Evolutionary conservation across 225 moss, liverwort and hornwort genomes (phyloP).

Genomic region (Pleurozium schreberi): DNA sequence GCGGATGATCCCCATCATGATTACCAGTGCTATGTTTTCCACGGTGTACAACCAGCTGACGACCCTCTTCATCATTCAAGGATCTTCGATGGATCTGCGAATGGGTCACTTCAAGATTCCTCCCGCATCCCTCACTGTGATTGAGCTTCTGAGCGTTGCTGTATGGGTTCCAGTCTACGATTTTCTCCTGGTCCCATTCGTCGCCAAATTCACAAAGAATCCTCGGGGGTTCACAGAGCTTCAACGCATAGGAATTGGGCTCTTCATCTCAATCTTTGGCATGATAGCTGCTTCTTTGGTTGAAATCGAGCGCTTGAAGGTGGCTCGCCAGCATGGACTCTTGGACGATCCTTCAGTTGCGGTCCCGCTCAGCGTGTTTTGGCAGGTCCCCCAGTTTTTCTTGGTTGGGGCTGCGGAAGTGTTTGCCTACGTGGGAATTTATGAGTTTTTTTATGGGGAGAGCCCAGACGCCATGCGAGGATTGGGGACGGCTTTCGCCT

Average conservation of each 20-base stretch:
- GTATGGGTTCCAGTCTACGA: slow-evolving; percentile 38
- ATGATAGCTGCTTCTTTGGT: slow-evolving; percentile 48
- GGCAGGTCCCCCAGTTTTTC: slow-evolving; percentile 48
- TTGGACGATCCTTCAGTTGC: slow-evolving; percentile 16
- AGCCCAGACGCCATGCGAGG: slow-evolving; percentile 84
- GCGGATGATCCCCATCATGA: slow-evolving; percentile 46
- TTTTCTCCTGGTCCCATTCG: slow-evolving; percentile 16
- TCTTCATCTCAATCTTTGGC: slow-evolving; percentile 28
- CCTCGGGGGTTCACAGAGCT: slow-evolving; percentile 41
- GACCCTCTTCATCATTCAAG: slow-evolving; percentile 48
- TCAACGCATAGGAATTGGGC: slow-evolving; percentile 46
- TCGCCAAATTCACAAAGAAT: slow-evolving; percentile 26
- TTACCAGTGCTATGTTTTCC: slow-evolving; percentile 44
- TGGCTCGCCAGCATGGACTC: slow-evolving; percentile 28
- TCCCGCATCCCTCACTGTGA: slow-evolving; percentile 38
- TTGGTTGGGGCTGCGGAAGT: slow-evolving; percentile 44
- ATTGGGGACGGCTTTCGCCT: slow-evolving; percentile 47
- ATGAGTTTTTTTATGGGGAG: slow-evolving; percentile 88
- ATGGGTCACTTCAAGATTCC: slow-evolving; percentile 44
- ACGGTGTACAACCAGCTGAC: slow-evolving; percentile 45
- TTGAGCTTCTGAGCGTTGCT: slow-evolving; percentile 34
- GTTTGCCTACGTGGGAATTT: slow-evolving; percentile 44
- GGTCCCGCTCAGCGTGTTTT: slow-evolving; percentile 47
- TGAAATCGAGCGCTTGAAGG: slow-evolving; percentile 38
- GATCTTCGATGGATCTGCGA: slow-evolving; percentile 39